Base-by-base conservation (phyloP, 2,329 filamentous ascomycete genomes). In the Fusarium annulatum region DNA sequence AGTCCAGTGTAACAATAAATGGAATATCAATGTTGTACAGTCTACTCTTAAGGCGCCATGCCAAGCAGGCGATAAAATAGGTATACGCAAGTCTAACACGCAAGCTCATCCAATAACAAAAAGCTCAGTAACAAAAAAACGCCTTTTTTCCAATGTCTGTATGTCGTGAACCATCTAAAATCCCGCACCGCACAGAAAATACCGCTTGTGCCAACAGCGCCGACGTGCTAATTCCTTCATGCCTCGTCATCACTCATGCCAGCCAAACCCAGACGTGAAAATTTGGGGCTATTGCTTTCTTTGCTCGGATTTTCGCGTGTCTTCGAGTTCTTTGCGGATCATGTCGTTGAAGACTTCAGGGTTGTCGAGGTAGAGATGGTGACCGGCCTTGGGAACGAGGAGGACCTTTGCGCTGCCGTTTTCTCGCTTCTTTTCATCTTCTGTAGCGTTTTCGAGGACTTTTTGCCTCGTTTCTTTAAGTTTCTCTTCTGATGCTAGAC, bases 391-490 rank as follows among this genome's bases (percentile, higher is more conserved):
- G 68, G 81, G 81, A 19, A 99, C 92, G 38, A 98, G 87, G 9
- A 96, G 82, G 1, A 98, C 95, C 83, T 93, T 96, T 14, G 93
- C 93, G 46, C 90, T 90, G 9, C 96, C 95, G 62, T 94, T 93
- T 79, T 98, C 96, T 7, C 84, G 84, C 66, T 85, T 83, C 81
- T 87, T 89, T 81, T 97, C 93, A 64, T 94, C 92, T 3, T 87
- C 85, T 1, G 88, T 92, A 28, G 88, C 93, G 28, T 87, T 82
- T 18, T 87, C 82, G 7, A 97, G 83, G 1, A 88, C 86, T 56
- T 89, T 88, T 33, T 84, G 83, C 72, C 88, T 89, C 71, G 92
- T 90, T 65, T 91, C 87, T 68, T 94, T 91, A 18, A 98, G 88
- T 81, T 93, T 95, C 82, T 95, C 90, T 79, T 93, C 90, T 0